Evolutionary conservation across 2,329 filamentous ascomycete species (phyloP).

Genomic region (Aspergillus sp.): DNA sequence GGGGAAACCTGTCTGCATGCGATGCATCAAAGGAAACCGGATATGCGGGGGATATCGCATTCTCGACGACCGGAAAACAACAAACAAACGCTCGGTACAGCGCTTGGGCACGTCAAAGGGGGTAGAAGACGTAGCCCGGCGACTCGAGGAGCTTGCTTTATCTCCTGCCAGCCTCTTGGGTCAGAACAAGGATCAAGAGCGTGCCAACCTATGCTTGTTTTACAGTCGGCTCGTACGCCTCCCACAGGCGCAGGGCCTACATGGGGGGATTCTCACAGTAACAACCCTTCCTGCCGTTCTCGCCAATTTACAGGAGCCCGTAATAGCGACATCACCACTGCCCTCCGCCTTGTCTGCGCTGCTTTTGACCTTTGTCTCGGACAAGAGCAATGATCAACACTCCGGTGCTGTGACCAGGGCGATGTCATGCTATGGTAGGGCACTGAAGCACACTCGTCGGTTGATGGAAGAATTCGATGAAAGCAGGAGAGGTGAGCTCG

Average conservation of each 20-base stretch:
- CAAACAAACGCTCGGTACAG: background rate
- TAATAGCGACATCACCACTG: background rate
- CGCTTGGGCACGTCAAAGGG: background rate
- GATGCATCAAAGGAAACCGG: conserved; percentile 7
- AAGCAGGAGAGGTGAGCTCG: background rate
- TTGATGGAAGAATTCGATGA: conserved; percentile 2
- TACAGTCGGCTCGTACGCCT: background rate
- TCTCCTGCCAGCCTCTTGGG: background rate
- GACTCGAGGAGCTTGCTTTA: background rate
- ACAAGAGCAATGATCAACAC: background rate
- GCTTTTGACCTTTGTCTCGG: background rate
- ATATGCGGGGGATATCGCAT: conserved; percentile 9
- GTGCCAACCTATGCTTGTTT: background rate
- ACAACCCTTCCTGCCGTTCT: background rate
- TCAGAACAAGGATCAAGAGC: background rate
- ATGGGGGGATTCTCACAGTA: background rate
- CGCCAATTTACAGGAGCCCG: background rate
- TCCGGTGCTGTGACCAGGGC: background rate
- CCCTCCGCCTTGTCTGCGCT: conserved; percentile 3
- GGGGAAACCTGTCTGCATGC: background rate
- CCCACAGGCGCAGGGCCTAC: conserved; percentile 1
- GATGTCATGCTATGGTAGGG: conserved; percentile 4
- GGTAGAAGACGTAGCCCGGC: background rate
- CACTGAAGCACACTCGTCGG: conserved; percentile 5
- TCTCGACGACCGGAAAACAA: background rate